phyloP scores from a whole-genome alignment of 2,329 filamentous ascomycete genomes.

The Phaeophleospora eucalypticola region DNA sequence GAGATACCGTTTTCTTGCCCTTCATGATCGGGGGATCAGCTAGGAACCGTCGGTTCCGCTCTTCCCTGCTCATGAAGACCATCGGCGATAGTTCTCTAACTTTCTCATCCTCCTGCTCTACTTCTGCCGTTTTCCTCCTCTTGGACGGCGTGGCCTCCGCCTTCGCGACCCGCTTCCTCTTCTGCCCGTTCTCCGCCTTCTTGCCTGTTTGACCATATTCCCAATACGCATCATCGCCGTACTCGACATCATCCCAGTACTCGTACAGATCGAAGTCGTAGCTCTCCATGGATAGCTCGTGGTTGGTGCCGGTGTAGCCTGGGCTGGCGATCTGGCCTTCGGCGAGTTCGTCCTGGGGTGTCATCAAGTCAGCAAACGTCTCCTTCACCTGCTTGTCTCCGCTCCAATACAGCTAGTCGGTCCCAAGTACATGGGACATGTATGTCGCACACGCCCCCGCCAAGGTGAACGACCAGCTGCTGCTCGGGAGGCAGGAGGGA shows the following conservation, averaged over 20 bases:
- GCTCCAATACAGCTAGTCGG: no score
- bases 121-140: slow-evolving; percentile 22
- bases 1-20: slow-evolving; percentile 34
- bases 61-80: slow-evolving; percentile 23
- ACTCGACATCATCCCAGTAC: slow-evolving; percentile 48
- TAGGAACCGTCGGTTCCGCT: slow-evolving; percentile 8
- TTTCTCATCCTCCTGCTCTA: slow-evolving; percentile 7
- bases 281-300: slow-evolving; percentile 27
- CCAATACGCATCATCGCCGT: slow-evolving; percentile 45
- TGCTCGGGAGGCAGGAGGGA: no score
- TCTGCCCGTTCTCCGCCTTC: slow-evolving; percentile 23
- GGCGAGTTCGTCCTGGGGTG: slow-evolving; percentile 46
- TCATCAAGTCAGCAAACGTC: slow-evolving; percentile 3
- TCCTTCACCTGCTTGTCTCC: no score
- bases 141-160: slow-evolving; percentile 16
- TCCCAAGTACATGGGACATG: no score
- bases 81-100: slow-evolving; percentile 23
- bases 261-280: slow-evolving; percentile 47
- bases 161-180: slow-evolving; percentile 28
- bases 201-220: slow-evolving; percentile 29
- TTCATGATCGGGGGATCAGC: slow-evolving; percentile 18
- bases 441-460: no score
- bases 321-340: slow-evolving; percentile 46
- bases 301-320: slow-evolving; percentile 32
- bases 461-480: neutral